These are phyloP conservation scores for Papilionanthe hybrid DNA, from an alignment of 116 monocot species.

Conservation along the genomic window DNA sequence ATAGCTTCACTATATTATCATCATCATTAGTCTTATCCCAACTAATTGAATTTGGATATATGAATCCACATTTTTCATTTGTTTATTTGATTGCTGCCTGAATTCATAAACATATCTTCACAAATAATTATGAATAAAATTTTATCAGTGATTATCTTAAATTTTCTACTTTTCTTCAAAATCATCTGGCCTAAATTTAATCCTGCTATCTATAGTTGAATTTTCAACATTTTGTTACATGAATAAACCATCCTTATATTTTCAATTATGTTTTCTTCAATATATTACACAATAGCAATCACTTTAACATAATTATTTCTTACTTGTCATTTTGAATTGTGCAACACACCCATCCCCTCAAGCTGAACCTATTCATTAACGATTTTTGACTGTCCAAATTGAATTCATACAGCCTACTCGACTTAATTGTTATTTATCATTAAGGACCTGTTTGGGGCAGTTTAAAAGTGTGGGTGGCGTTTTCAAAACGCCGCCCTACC, in stretches of 20 bases:
- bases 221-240: neutral
- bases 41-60: neutral
- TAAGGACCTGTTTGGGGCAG: neutral
- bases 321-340: neutral
- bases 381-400: neutral
- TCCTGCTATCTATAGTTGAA: neutral
- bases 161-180: neutral
- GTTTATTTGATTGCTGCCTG: neutral
- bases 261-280: neutral
- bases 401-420: neutral
- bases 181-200: neutral
- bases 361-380: neutral
- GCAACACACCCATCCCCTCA: neutral
- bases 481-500: neutral
- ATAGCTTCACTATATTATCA: neutral
- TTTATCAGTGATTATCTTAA: neutral
- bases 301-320: neutral
- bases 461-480: no score
- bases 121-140: neutral
- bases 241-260: neutral
- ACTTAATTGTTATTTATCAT: neutral
- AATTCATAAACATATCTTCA: neutral
- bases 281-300: neutral
- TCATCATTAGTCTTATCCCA: neutral
- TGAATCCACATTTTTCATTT: neutral